A percentile compares a stretch with the other conserved stretches of the same genome.
Conservation (phyloP, 108 stramenopile genomes). For the Cyclotella choctawhatcheeana region DNA sequence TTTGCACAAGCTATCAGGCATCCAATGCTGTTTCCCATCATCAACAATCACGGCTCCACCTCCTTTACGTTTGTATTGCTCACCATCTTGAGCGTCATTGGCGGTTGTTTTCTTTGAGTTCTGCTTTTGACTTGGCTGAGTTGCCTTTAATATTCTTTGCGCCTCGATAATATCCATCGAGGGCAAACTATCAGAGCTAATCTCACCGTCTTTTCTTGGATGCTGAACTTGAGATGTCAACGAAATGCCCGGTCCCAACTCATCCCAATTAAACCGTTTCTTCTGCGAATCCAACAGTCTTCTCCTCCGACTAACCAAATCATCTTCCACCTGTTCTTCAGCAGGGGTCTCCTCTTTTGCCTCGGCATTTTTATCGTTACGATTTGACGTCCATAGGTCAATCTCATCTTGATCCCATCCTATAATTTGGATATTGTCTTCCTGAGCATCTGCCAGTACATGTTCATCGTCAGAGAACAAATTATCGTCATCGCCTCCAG, state of each 20-base stretch:
- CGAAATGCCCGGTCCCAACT: constrained; percentile 11
- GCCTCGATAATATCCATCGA: constrained; percentile 1
- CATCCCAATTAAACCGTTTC: constrained; percentile 42
- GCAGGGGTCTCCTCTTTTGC: background rate
- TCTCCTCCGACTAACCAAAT: constrained; percentile 28
- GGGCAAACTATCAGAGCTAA: background rate
- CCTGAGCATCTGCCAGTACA: background rate
- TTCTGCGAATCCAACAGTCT: constrained; percentile 9
- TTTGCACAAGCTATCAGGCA: constrained; percentile 94
- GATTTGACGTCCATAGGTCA: constrained; percentile 37
- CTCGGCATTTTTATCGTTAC: background rate
- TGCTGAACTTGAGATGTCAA: background rate
- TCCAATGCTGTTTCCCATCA: constrained; percentile 83
- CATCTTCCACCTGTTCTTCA: constrained; percentile 16
- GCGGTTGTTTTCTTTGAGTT: background rate
- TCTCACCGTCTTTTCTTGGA: background rate
- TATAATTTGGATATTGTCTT: constrained; percentile 2
- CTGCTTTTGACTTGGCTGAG: background rate
- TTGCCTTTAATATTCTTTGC: background rate
- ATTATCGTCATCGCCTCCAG: background rate
- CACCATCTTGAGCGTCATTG: background rate
- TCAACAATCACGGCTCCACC: constrained; percentile 43
- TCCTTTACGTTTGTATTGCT: constrained; percentile 13
- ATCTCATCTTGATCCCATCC: constrained; percentile 62
- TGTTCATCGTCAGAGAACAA: background rate